These are phyloP conservation scores for Thozetella sp. DNA, from an alignment of 495 filamentous ascomycete genomes.

Conservation along the genomic window DNA sequence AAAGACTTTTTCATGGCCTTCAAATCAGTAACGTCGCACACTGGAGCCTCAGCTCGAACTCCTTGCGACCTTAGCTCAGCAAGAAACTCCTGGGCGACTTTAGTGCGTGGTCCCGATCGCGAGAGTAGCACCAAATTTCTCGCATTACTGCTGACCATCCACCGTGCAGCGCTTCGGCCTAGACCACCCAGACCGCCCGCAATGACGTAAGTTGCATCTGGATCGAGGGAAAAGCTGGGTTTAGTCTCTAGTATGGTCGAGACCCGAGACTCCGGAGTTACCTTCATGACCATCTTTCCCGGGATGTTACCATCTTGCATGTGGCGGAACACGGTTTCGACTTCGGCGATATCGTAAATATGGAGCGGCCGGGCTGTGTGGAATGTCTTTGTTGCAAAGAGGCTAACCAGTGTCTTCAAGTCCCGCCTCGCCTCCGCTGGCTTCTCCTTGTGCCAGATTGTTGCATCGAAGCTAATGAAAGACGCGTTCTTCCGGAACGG, in stretches of 20 bases:
- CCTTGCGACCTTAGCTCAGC: background rate
- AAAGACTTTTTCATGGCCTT: background rate
- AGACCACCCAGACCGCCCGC: conserved; percentile 59
- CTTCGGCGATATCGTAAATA: conserved; percentile 36
- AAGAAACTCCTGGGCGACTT: background rate
- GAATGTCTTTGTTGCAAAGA: conserved; percentile 1
- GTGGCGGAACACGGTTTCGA: conserved; percentile 48
- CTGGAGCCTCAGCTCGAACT: background rate
- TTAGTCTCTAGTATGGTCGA: background rate
- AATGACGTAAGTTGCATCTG: conserved; percentile 50
- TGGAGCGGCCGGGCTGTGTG: conserved; percentile 26
- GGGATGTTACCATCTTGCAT: conserved; percentile 50
- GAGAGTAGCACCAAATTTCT: conserved; percentile 51
- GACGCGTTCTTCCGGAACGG: conserved; percentile 36
- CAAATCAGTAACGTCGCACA: background rate
- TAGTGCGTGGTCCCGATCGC: conserved; percentile 35
- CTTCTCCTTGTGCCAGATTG: background rate
- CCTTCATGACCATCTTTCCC: conserved; percentile 55
- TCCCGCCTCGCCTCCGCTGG: background rate
- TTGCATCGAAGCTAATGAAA: conserved; percentile 7
- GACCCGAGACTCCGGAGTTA: conserved; percentile 14
- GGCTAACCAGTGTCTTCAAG: background rate
- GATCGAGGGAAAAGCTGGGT: conserved; percentile 21
- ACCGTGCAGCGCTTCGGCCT: conserved; percentile 49
- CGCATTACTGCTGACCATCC: conserved; percentile 54